A percentile compares a stretch with the other conserved stretches of the same genome.
These are phyloP conservation scores for Pichia sp. DNA, from an alignment of 1,139 yeast genomes.

Conservation along the genomic window DNA sequence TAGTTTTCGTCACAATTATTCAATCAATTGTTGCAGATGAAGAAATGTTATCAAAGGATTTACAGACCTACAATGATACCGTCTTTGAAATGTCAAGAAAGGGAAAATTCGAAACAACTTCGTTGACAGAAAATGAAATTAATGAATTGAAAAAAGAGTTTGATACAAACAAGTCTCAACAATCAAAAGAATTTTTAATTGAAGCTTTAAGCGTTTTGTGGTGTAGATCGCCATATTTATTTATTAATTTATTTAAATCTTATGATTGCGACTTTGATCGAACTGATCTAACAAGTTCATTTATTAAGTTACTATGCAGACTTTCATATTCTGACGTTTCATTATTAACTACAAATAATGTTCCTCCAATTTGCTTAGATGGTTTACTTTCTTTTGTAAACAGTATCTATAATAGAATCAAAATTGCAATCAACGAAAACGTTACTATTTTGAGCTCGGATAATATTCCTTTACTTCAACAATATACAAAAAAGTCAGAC, in stretches of 20 bases:
- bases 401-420: conserved; percentile 57
- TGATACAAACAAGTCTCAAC: conserved; percentile 36
- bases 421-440: conserved; percentile 26
- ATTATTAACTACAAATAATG: conserved; percentile 66
- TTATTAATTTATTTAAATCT: conserved; percentile 69
- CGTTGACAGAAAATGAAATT: conserved; percentile 24
- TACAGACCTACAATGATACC: conserved; percentile 22
- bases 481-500: conserved; percentile 59
- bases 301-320: conserved; percentile 66
- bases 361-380: conserved; percentile 91
- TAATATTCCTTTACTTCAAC: conserved; percentile 31
- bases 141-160: conserved; percentile 25
- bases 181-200: conserved; percentile 66
- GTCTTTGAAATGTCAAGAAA: conserved; percentile 29
- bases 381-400: conserved; percentile 70
- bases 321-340: conserved; percentile 81
- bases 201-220: conserved; percentile 81
- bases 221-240: conserved; percentile 77
- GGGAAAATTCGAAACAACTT: conserved; percentile 35
- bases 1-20: conserved; percentile 55
- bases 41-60: conserved; percentile 21
- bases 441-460: conserved; percentile 17
- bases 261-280: conserved; percentile 92
- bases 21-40: conserved; percentile 44
- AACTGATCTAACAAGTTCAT: conserved; percentile 66